Conservation (phyloP, 2,329 filamentous ascomycete species). For the Monilinia laxa region DNA sequence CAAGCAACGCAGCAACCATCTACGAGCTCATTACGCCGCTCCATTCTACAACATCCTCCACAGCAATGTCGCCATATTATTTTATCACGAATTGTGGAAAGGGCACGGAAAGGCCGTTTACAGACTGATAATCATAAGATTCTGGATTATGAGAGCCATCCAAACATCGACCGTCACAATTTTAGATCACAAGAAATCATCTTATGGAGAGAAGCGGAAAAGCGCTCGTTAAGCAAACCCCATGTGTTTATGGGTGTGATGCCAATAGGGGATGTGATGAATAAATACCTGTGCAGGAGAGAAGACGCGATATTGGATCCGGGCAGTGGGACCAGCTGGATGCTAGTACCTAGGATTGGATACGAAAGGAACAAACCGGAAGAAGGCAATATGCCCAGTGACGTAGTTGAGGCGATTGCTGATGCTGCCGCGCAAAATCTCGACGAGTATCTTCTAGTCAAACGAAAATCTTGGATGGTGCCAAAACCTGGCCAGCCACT, state of each 20-base stretch:
- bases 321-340: conserved; percentile 3
- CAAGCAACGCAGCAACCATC: not conserved
- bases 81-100: not conserved
- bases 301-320: not conserved
- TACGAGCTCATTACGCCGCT: conserved; percentile 1
- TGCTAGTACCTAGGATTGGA: conserved; percentile 9
- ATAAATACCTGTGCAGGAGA: not conserved
- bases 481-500: not conserved
- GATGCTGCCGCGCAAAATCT: not conserved
- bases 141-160: not conserved
- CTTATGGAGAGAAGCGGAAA: conserved; percentile 6
- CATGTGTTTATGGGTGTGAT: conserved; percentile 1
- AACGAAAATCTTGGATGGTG: conserved; percentile 11
- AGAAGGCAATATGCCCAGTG: not conserved
- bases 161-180: too few relatives aligned
- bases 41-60: conserved; percentile 1
- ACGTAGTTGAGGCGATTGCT: not conserved
- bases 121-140: conserved; percentile 9
- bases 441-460: conserved; percentile 10
- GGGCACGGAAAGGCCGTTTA: not conserved
- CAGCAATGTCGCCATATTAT: conserved; percentile 13
- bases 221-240: not conserved
- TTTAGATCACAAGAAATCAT: not conserved
- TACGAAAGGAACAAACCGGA: not conserved
- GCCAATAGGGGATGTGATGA: not conserved